Conservation (phyloP, 2,329 filamentous ascomycete species). For the Thelonectria olida region DNA sequence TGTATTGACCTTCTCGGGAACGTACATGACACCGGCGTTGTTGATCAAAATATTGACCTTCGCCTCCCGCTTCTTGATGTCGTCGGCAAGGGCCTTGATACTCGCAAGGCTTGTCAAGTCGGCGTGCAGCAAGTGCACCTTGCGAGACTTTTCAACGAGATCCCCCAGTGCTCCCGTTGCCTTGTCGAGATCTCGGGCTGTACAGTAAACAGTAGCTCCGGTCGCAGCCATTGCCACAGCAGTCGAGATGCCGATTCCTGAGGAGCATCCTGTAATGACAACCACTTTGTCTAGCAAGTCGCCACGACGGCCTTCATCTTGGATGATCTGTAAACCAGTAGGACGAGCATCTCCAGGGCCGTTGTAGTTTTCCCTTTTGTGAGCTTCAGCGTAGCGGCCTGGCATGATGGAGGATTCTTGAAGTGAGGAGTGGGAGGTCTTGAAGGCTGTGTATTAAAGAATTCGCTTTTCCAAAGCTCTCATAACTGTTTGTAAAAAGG, state of each 20-base stretch:
- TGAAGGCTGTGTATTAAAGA: not conserved
- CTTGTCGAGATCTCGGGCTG: not conserved
- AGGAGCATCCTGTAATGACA: not conserved
- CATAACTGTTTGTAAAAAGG: not conserved
- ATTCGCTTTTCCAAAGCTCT: too few species aligned
- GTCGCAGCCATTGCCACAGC: not conserved
- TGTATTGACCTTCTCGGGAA: conserved; percentile 8
- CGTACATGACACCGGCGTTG: conserved; percentile 34
- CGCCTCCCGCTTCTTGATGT: not conserved
- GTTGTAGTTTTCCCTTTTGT: not conserved
- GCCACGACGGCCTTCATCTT: conserved; percentile 9
- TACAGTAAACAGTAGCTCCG: not conserved
- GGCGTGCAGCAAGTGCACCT: conserved; percentile 25
- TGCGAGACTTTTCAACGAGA: conserved; percentile 6
- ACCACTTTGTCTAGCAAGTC: not conserved
- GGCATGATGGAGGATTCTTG: not conserved
- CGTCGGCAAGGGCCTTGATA: conserved; percentile 10
- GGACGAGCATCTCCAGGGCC: conserved; percentile 20
- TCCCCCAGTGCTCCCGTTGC: not conserved
- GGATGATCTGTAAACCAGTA: conserved; percentile 20
- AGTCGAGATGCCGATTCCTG: not conserved
- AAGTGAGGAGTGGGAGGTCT: not conserved
- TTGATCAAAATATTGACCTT: conserved; percentile 29
- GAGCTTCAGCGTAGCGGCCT: not conserved
- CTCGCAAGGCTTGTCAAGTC: conserved; percentile 35